Evolutionary conservation across 148 eudicot species (phyloP).

Genomic region (Diospyros kaki): DNA sequence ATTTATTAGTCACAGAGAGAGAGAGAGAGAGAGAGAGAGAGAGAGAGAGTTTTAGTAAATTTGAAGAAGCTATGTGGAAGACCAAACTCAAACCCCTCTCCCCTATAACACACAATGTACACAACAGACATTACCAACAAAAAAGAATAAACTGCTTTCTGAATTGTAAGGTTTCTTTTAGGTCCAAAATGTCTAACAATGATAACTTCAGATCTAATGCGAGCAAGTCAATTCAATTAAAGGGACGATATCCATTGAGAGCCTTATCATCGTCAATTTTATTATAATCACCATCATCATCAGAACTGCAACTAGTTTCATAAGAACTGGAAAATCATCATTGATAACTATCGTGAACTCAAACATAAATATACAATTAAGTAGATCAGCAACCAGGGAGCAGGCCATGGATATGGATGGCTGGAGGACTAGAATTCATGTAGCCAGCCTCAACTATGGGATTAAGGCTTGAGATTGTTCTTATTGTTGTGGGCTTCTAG

Average conservation of each 20-base stretch:
- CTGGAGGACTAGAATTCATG: too few species aligned
- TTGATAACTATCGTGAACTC: background rate
- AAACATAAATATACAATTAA: background rate
- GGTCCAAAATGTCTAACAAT: background rate
- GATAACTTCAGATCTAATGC: background rate
- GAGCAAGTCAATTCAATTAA: background rate
- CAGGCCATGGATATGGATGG: background rate
- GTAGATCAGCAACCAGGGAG: background rate
- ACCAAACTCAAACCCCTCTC: too few species aligned
- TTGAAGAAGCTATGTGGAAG: too few species aligned
- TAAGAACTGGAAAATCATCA: background rate
- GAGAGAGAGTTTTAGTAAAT: too few species aligned
- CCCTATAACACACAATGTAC: background rate
- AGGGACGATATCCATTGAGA: background rate
- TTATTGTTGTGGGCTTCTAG: background rate
- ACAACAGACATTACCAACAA: background rate
- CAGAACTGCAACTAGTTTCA: too few species aligned
- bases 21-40: background rate
- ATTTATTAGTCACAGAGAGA: conserved; percentile 9
- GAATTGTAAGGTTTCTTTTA: background rate
- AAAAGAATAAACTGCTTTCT: background rate
- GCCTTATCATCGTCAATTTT: background rate
- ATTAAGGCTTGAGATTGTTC: background rate
- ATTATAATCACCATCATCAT: too few species aligned
- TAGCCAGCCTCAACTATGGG: background rate